Evolutionary conservation across 2,329 filamentous ascomycete genomes (phyloP).

Genomic region (Ophiosphaerella narmari): DNA sequence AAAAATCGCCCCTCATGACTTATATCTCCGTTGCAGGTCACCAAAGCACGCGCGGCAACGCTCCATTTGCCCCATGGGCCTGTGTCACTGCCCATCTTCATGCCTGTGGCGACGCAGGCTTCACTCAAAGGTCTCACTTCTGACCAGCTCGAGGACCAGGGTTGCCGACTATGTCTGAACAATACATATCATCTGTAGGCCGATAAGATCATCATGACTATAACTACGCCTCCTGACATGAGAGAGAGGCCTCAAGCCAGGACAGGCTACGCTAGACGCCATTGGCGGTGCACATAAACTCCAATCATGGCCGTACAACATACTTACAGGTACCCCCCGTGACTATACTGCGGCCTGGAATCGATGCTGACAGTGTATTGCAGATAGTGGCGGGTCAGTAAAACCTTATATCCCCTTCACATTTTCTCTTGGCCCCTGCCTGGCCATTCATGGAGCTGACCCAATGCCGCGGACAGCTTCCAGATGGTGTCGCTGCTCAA

Average conservation of each 20-base stretch:
- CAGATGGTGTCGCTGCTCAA: constrained; percentile 98
- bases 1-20: neutral
- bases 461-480: constrained; percentile 65
- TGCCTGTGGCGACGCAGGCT: constrained; percentile 97
- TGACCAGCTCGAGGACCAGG: constrained; percentile 85
- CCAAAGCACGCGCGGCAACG: constrained; percentile 86
- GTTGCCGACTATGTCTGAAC: constrained; percentile 90
- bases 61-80: constrained; percentile 89
- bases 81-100: constrained; percentile 91
- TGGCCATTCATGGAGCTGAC: too few relatives aligned
- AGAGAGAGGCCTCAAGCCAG: constrained; percentile 78
- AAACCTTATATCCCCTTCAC: constrained; percentile 8
- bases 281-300: constrained; percentile 92
- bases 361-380: constrained; percentile 30
- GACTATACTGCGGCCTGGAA: neutral
- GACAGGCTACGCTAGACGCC: constrained; percentile 83
- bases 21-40: constrained; percentile 67
- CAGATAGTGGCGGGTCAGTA: constrained; percentile 54
- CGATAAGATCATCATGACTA: neutral
- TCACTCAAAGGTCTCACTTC: constrained; percentile 94
- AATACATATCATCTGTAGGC: constrained; percentile 88
- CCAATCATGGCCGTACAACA: constrained; percentile 94
- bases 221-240: constrained; percentile 20
- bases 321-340: constrained; percentile 68
- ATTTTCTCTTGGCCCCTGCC: too few relatives aligned